Evolutionary conservation across 768 basidiomycete genomes (phyloP), one percentile per base, ranked within the genome.

Genomic region (Saitozyma podzolica): DNA sequence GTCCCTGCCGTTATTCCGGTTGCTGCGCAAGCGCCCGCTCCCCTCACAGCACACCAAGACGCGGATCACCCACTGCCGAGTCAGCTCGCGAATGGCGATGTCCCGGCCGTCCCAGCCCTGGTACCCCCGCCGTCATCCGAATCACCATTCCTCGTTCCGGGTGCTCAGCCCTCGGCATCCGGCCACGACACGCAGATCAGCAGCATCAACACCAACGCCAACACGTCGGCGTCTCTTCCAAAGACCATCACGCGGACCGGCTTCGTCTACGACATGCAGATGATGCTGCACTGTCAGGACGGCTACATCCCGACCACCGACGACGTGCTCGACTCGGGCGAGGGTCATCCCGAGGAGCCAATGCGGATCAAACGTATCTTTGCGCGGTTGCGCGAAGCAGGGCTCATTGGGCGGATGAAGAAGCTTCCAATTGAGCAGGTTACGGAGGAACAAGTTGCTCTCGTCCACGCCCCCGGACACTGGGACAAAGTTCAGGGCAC

Each of bases 401-500:
- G 85, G 37, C 82, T 89, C 69, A 83, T 87, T 51, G 72, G 82
- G 16, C 85, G 85, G 71, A 95, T 95, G 91, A 86, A 87, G 72
- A 84, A 84, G 70, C 80, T 98, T 17, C 86, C 86, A 0, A 88
- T 91, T 70, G 84, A 91, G 55, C 83, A 86, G 54, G 91, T 89
- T 11, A 83, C 84, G 49, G 86, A 85, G 63, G 84, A 88, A 40
- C 94, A 98, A 80, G 90, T 87, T 11, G 80, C 91, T 60, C 86
- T 97, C 20, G 92, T 97, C 5, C 96, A 99, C 79, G 88, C 87
- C 51, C 87, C 89, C 70, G 89, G 89, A 54, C 90, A 92, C 66
- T 97, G 94, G 93, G 86, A 92, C 66, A 91, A 90, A 80, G 88
- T 98, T 19, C 82, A 89, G 61, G 87, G 86, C 20, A 87, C 93